Evolutionary conservation across 2,329 filamentous ascomycete genomes (phyloP), one percentile per base, ranked within the genome.

Genomic region (Nothopassalora personata): DNA sequence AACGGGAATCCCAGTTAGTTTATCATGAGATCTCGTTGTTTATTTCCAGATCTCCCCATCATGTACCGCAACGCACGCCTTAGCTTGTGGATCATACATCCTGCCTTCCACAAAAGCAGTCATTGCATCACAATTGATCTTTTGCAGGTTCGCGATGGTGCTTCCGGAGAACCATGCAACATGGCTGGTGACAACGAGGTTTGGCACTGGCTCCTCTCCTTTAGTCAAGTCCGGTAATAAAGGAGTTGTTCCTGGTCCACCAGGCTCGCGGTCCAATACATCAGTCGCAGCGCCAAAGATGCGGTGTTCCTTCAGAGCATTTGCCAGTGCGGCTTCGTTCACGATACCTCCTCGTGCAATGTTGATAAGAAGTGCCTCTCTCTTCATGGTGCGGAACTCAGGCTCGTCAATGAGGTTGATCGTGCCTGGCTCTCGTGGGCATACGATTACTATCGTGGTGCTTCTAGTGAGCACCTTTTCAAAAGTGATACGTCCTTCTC

Each of bases 41-140:
- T 30, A 58, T 33, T 65, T 65, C 63, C 63, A 65, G 23, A 64
- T 63, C 54, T 60, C 62, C 10, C 63, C 63, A 56, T 65, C 63
- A 19, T 65, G 63, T 19, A 65, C 63, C 15, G 56, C 61, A 34
- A 65, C 63, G 43, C 62, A 60, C 39, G 53, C 46, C 50, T 49
- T 64, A 5, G 60, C 61, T 30, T 60, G 53, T 1, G 63, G 63
- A 56, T 65, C 61, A 30, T 65, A 63, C 63, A 65, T 60, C 36
- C 57, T 58, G 6, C 63, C 63, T 47, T 63, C 58, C 7, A 63
- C 63, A 34, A 56, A 65, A 28, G 63, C 63, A 43, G 63, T 56
- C 63, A 65, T 62, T 13, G 59, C 63, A 56, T 64, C 56, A 10
- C 61, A 53, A 39, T 63, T 64, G 51, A 65, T 64, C 15, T 45